Evolutionary conservation across 768 basidiomycete genomes (phyloP), one percentile per base, ranked within the genome.

Genomic region (Russula brevipes): DNA sequence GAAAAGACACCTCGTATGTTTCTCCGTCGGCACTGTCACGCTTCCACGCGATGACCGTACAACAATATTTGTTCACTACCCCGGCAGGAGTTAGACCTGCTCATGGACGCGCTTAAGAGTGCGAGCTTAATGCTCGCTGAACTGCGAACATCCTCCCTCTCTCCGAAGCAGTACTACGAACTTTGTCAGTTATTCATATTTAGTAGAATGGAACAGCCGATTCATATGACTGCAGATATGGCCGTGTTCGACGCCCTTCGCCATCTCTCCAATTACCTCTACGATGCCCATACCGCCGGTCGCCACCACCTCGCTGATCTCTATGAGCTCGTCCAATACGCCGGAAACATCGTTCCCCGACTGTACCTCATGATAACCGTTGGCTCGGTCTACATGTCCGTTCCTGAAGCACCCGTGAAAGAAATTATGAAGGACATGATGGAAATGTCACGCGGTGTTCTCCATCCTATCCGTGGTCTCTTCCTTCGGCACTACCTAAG

Each of bases 401-500:
- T 98, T 56, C 86, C 94, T 2, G 96, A 97, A 63, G 95, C 96
- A 10, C 96, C 96, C 4, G 87, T 98, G 60, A 97, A 94, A 80
- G 96, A 99, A 78, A 94, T 99, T 66, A 99, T 98, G 96, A 98
- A 97, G 81, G 97, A 99, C 75, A 98, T 98, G 96, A 89, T 99
- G 89, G 97, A 99, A 75, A 98, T 98, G 97, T 94, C 94, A 41
- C 81, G 94, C 19, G 97, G 97, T 64, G 94, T 99, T 5, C 81
- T 98, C 66, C 94, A 98, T 73, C 96, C 97, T n/a, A 93, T 94
- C 54, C 82, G 97, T 51, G 97, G 97, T 17, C 78, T 99, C 39
- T 99, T 99, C 76, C 79, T 99, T 41, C 82, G 96, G 33, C 96
- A 99, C 73, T 98, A 98, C 75, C 85, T 98, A 39, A 94, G 91